phyloP scores from a whole-genome alignment of 2,329 filamentous ascomycete genomes.

The Kalaharituber pfeilii region DNA sequence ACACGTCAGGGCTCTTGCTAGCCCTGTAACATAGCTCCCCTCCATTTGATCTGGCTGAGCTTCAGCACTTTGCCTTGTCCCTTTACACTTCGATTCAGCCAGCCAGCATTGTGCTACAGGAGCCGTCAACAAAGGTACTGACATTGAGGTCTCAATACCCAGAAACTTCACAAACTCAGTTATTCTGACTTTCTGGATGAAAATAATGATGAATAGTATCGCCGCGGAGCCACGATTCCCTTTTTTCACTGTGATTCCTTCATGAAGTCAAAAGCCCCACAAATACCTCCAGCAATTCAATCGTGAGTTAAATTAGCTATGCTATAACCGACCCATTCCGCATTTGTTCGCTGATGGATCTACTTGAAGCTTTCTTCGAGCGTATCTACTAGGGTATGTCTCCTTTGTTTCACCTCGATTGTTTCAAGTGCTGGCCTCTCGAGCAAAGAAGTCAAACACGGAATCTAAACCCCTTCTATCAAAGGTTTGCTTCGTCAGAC shows the following conservation, averaged over 20 bases:
- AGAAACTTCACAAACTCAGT: no score
- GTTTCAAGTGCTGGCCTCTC: not conserved
- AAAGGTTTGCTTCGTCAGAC: not conserved
- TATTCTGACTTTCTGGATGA: no score
- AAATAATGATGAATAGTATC: no score
- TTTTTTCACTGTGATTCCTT: not conserved
- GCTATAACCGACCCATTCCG: not conserved
- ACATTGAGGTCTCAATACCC: no score
- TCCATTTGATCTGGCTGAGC: no score
- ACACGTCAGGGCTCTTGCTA: no score
- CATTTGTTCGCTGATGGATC: not conserved
- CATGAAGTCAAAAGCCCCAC: not conserved
- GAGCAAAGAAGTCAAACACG: slow-evolving; percentile 7
- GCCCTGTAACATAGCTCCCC: no score
- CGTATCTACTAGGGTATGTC: not conserved
- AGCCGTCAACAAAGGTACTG: no score
- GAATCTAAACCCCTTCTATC: not conserved
- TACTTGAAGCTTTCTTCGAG: not conserved
- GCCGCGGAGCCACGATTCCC: no score
- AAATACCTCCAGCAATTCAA: not conserved
- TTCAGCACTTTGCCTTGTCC: no score
- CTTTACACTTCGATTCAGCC: no score
- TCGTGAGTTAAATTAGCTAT: not conserved
- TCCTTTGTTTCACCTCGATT: slow-evolving; percentile 1
- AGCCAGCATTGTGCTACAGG: no score